Percentiles rank a stretch among this genome's conserved stretches.
Conservation (phyloP, 371 early-diverging fungal genomes). For the Basidiobolus meristosporus region DNA sequence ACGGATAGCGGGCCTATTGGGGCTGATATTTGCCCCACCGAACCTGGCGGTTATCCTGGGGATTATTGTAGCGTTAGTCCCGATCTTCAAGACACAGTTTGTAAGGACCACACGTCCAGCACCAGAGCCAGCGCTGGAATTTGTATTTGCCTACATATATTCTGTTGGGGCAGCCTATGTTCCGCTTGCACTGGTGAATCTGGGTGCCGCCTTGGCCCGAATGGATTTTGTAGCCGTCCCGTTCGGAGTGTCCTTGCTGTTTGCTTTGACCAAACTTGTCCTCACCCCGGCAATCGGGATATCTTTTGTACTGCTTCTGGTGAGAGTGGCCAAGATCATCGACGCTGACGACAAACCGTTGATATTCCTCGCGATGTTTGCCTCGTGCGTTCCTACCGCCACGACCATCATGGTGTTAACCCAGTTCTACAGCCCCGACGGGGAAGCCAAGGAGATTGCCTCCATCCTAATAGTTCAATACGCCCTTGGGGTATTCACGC, state of each 20-base stretch:
- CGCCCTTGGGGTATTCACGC: conserved; percentile 4
- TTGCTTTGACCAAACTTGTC: conserved; percentile 15
- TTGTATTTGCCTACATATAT: conserved; percentile 15
- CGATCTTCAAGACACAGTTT: conserved; percentile 14
- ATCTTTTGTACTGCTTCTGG: conserved; percentile 6
- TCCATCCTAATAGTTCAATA: conserved; percentile 13
- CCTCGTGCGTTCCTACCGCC: conserved; percentile 13
- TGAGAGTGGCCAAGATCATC: not conserved
- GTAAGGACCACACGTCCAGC: conserved; percentile 6
- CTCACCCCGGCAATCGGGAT: conserved; percentile 20
- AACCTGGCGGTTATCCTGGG: conserved; percentile 17
- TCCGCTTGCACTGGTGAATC: conserved; percentile 21
- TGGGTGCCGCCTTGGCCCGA: conserved; percentile 29
- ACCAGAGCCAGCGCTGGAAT: conserved; percentile 17
- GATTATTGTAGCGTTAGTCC: conserved; percentile 15
- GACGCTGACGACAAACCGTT: conserved; percentile 17
- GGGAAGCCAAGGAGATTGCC: conserved; percentile 10
- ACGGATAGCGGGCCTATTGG: too few relatives aligned
- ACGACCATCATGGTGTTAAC: conserved; percentile 13
- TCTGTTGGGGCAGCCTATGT: conserved; percentile 24
- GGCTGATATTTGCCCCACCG: conserved; percentile 8
- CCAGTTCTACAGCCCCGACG: conserved; percentile 14
- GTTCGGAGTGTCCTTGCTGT: conserved; percentile 6
- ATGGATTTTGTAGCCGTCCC: conserved; percentile 12
- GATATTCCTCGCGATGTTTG: conserved; percentile 25